Base-by-base conservation (phyloP, 2,329 filamentous ascomycete species). In the Epichloe uncinata region DNA sequence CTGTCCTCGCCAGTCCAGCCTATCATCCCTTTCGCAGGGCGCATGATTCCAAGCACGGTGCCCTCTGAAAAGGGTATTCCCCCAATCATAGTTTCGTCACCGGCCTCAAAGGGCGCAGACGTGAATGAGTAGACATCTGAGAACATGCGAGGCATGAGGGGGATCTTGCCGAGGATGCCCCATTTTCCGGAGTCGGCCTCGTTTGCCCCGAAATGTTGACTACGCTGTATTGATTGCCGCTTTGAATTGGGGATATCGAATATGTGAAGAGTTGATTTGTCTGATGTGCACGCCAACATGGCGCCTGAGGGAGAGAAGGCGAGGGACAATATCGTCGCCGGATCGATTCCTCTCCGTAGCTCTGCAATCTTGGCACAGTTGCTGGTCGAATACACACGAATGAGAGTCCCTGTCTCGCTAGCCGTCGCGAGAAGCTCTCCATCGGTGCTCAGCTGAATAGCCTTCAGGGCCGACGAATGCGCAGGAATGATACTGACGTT, bases 401-500 rank as follows among this genome's bases (percentile, higher is more conserved):
- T 80, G 20, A 98, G 72, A 1, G 93, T 98, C 35, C 93, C 93
- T 57, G 78, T 87, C 66, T 95, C 87, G 64, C 90, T 95, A 11
- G 91, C 91, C 1, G 89, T 96, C 13, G 90, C 93, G 33, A 97
- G 71, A 13, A 94, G 68, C 45, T 87, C 79, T 3, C 87, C 89
- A 61, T 95, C 86, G 0, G 75, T 75, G 57, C 87, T 95, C 36
- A 98, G 70, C 11, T 83, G 78, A 56, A 98, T 74, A 41, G 89
- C 88, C 53, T 85, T 79, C 16, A 98, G 71, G 0, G 85, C 74
- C 0, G 85, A 84, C 4, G 84, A 82, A 64, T 98, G 93, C 3
- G 91, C 93, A 1, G 89, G 88, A 52, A 97, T 88, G 63, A 98
- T 95, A 69, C 85, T 94, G 55, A 97, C 87, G 59, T 87, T 91